Conservation (phyloP, 164 flowering plant species). For the Vitis riparia region DNA sequence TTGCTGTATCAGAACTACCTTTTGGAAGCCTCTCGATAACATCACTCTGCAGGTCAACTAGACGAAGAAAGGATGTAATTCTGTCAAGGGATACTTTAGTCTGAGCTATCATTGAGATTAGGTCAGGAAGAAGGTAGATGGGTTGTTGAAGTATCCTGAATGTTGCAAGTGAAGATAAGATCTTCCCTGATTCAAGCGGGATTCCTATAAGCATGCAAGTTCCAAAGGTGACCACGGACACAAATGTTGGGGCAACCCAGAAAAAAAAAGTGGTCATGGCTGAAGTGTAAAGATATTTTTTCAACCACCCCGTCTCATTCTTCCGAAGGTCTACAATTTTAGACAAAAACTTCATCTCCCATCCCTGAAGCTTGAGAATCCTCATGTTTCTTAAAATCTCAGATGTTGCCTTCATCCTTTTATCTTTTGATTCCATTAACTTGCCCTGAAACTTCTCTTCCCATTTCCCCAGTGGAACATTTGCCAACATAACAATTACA, state of each 20-base stretch:
- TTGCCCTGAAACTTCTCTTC: slow-evolving; percentile 53
- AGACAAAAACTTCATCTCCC: slow-evolving; percentile 77
- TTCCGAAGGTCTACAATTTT: slow-evolving; percentile 52
- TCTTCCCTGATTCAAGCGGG: slow-evolving; percentile 49
- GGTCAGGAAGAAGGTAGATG: slow-evolving; percentile 42
- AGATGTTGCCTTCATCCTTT: slow-evolving; percentile 70
- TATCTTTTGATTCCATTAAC: slow-evolving; percentile 71
- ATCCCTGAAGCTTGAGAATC: slow-evolving; percentile 77
- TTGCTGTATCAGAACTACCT: slow-evolving; percentile 23
- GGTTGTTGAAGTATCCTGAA: slow-evolving; percentile 47
- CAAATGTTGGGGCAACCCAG: slow-evolving; percentile 67
- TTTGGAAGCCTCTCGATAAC: slow-evolving; percentile 29
- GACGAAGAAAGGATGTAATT: slow-evolving; percentile 43
- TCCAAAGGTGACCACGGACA: slow-evolving; percentile 62
- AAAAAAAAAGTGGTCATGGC: slow-evolving; percentile 48
- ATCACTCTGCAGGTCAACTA: slow-evolving; percentile 26
- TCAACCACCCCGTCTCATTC: slow-evolving; percentile 59
- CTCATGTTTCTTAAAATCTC: slow-evolving; percentile 80
- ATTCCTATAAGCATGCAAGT: slow-evolving; percentile 51
- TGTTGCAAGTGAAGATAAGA: slow-evolving; percentile 53
- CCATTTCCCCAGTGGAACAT: slow-evolving; percentile 52
- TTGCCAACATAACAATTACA: slow-evolving; percentile 50
- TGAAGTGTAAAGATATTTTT: slow-evolving; percentile 44
- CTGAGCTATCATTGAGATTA: slow-evolving; percentile 39
- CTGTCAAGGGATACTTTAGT: slow-evolving; percentile 54